These are phyloP conservation scores for Pholiota microspora DNA, from an alignment of 768 basidiomycete species.

Conservation along the genomic window DNA sequence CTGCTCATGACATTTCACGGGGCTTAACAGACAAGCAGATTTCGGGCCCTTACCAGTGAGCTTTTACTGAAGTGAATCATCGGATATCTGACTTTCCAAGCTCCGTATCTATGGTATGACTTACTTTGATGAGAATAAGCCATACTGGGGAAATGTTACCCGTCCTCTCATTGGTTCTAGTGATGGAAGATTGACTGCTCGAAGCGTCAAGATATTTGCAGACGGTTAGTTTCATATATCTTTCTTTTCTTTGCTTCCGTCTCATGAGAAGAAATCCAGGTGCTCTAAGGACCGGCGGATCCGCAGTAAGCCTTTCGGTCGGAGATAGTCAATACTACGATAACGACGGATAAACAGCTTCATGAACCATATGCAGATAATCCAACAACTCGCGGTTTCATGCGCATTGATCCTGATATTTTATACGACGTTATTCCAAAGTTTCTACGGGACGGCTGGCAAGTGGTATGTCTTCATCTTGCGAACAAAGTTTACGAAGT, in stretches of 20 bases:
- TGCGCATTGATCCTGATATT: constrained; percentile 65
- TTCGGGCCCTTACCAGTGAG: constrained; percentile 59
- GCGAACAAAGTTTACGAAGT: neutral
- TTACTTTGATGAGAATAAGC: constrained; percentile 60
- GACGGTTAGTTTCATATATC: constrained; percentile 44
- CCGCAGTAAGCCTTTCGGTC: constrained; percentile 53
- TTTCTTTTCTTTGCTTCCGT: neutral
- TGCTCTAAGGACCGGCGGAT: constrained; percentile 86
- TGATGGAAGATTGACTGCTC: constrained; percentile 63
- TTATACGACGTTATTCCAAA: constrained; percentile 62
- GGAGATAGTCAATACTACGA: neutral
- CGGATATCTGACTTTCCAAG: constrained; percentile 29
- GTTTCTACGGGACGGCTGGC: constrained; percentile 83
- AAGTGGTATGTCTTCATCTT: constrained; percentile 62
- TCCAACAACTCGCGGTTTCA: constrained; percentile 70
- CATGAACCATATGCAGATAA: constrained; percentile 83
- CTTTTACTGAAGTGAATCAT: neutral
- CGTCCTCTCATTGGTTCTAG: constrained; percentile 53
- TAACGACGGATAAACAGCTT: constrained; percentile 40
- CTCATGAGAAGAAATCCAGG: constrained; percentile 39
- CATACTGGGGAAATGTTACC: constrained; percentile 73
- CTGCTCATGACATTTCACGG: neutral
- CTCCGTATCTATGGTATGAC: constrained; percentile 80
- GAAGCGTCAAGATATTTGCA: constrained; percentile 80
- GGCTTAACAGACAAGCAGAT: constrained; percentile 53